phyloP scores from a whole-genome alignment of 768 basidiomycete species.

The Chlorophyllum brunneum region DNA sequence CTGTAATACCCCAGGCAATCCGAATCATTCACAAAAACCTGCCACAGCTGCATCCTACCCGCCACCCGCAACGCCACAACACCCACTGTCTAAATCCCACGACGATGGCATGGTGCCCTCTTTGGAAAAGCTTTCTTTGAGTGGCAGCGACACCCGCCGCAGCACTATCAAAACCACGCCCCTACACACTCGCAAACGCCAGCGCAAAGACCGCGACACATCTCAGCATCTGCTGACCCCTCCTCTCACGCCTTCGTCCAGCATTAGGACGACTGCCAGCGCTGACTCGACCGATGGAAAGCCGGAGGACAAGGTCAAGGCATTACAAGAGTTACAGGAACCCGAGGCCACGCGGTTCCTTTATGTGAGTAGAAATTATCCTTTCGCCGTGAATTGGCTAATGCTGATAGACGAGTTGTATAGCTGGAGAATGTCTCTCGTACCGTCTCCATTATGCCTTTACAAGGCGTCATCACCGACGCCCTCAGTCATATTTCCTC shows the following conservation, averaged over 20 bases:
- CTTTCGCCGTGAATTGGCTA: neutral
- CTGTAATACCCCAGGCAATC: constrained; percentile 20
- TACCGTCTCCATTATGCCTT: constrained; percentile 20
- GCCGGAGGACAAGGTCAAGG: constrained; percentile 12
- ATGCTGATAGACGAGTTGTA: neutral
- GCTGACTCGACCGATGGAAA: constrained; percentile 24
- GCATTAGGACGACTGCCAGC: constrained; percentile 35
- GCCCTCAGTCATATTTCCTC: constrained; percentile 17
- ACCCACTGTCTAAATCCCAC: constrained; percentile 11
- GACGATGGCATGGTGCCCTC: constrained; percentile 22
- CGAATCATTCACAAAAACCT: constrained; percentile 33
- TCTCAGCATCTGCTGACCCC: constrained; percentile 51
- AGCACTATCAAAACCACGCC: constrained; percentile 1
- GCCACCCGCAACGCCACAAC: constrained; percentile 15
- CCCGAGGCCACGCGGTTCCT: constrained; percentile 32
- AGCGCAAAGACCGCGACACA: constrained; percentile 32
- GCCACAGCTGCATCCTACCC: constrained; percentile 16
- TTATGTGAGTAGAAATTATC: constrained; percentile 23
- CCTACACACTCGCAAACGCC: constrained; percentile 25
- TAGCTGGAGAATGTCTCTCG: constrained; percentile 36
- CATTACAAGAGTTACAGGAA: constrained; percentile 15
- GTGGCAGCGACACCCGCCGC: constrained; percentile 11
- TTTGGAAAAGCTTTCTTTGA: constrained; percentile 17
- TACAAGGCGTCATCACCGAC: constrained; percentile 25
- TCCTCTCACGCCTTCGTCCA: constrained; percentile 68